These are phyloP conservation scores for Vitis rotundifolia DNA, from an alignment of 164 flowering plant genomes.

Conservation along the genomic window DNA sequence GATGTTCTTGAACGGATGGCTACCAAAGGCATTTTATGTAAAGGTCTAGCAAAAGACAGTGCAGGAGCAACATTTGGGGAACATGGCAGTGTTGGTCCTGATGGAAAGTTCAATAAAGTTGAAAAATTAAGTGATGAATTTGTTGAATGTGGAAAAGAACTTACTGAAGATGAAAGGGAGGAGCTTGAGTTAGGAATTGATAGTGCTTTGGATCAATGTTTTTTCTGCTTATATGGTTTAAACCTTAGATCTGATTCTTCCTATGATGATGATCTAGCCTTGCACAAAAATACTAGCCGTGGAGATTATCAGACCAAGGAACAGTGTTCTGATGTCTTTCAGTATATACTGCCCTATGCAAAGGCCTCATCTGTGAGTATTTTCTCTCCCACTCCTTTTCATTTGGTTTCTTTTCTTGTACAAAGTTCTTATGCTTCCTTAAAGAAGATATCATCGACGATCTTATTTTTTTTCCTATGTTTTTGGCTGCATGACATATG, in stretches of 20 bases:
- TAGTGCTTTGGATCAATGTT: conserved; percentile 88
- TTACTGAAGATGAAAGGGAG: conserved; percentile 67
- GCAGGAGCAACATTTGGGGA: conserved; percentile 27
- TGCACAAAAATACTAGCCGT: conserved; percentile 87
- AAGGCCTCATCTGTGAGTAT: conserved; percentile 91
- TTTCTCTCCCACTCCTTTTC: conserved; percentile 11
- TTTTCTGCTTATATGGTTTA: conserved; percentile 95
- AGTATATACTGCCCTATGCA: conserved; percentile 85
- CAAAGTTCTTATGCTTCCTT: conserved; percentile 1
- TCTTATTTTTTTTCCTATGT: conserved; percentile 4
- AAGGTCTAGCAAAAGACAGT: conserved; percentile 23
- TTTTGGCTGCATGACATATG: conserved; percentile 10
- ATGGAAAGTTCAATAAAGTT: conserved; percentile 20
- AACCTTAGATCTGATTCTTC: conserved; percentile 86
- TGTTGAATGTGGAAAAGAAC: conserved; percentile 31
- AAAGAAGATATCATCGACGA: not conserved
- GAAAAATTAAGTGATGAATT: conserved; percentile 26
- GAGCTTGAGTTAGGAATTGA: conserved; percentile 83
- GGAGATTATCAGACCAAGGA: conserved; percentile 98
- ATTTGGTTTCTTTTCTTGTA: not conserved
- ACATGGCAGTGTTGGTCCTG: conserved; percentile 18
- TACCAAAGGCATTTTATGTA: conserved; percentile 23
- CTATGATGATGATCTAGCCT: conserved; percentile 81
- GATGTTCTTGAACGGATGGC: conserved; percentile 25
- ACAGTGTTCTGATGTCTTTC: conserved; percentile 97